phyloP scores from a whole-genome alignment of 169 alveolate species.

The Plasmodium adleri region DNA sequence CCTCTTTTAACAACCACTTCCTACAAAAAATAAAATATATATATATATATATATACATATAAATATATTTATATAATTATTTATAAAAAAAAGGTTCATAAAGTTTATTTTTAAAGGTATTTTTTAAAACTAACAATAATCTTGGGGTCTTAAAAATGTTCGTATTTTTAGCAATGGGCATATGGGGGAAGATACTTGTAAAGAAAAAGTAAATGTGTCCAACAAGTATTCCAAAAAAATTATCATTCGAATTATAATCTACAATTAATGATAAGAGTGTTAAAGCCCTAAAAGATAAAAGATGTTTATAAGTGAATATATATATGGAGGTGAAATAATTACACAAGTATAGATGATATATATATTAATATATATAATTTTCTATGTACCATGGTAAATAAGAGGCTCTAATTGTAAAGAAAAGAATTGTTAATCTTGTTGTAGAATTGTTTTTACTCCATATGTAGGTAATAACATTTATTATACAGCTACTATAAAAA shows the following conservation, averaged over 20 bases:
- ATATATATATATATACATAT: neutral
- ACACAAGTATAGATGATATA: neutral
- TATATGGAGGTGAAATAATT: neutral
- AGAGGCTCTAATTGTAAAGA: slow-evolving; percentile 92
- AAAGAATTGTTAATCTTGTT: slow-evolving; percentile 88
- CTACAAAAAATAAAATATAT: slow-evolving; percentile 10
- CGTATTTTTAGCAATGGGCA: slow-evolving; percentile 92
- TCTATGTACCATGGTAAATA: slow-evolving; percentile 90
- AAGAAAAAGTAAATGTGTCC: slow-evolving; percentile 94
- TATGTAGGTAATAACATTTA: slow-evolving; percentile 92
- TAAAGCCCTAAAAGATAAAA: slow-evolving; percentile 80
- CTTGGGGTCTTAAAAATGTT: slow-evolving; percentile 90
- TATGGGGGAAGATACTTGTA: slow-evolving; percentile 92
- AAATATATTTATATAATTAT: neutral
- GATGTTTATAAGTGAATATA: neutral
- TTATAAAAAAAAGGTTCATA: slow-evolving; percentile 26
- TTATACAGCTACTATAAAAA: slow-evolving; percentile 93
- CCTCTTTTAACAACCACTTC: slow-evolving; percentile 63
- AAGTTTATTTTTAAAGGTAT: slow-evolving; percentile 45
- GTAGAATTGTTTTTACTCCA: slow-evolving; percentile 94
- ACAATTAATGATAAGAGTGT: slow-evolving; percentile 87
- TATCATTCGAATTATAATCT: slow-evolving; percentile 91
- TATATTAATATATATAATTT: neutral
- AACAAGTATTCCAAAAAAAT: slow-evolving; percentile 91
- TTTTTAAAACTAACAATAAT: slow-evolving; percentile 78